A percentile compares a stretch with the other conserved stretches of the same genome.
phyloP scores from a whole-genome alignment of 2,329 filamentous ascomycete genomes.

The Byssoonygena ceratinophila region DNA sequence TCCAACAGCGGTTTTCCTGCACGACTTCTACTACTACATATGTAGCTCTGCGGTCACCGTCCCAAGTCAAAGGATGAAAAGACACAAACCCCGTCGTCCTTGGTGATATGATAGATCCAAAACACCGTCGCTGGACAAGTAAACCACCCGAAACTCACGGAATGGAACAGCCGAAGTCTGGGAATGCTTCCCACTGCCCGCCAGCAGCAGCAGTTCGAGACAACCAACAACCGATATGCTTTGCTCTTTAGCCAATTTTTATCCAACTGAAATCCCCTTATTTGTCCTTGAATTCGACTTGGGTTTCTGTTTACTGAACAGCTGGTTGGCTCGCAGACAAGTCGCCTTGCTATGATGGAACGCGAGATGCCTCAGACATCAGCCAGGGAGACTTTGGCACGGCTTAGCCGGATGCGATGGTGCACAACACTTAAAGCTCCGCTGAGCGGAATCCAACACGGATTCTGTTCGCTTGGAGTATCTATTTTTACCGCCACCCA shows the following conservation, averaged over 20 bases:
- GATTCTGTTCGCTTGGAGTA: background rate
- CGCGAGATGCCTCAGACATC: background rate
- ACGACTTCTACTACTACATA: too few species aligned
- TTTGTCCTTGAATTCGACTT: constrained; percentile 9
- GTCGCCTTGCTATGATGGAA: background rate
- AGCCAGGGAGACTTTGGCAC: too few species aligned
- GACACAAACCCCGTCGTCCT: background rate
- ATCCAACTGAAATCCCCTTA: background rate
- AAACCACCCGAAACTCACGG: background rate
- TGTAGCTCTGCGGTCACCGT: too few species aligned
- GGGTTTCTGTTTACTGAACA: background rate
- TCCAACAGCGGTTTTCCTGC: too few species aligned
- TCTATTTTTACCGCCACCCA: background rate
- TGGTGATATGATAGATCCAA: background rate
- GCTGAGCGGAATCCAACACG: background rate
- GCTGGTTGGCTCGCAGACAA: background rate
- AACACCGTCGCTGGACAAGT: background rate
- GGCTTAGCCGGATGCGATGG: background rate
- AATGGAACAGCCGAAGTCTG: constrained; percentile 11
- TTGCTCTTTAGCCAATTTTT: background rate
- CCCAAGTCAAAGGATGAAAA: too few species aligned
- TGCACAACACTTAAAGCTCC: too few species aligned
- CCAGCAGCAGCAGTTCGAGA: constrained; percentile 6
- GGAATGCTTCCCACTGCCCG: background rate
- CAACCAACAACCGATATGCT: background rate